Base-by-base conservation (phyloP, 2,329 filamentous ascomycete species). In the Emmonsia crescens region DNA sequence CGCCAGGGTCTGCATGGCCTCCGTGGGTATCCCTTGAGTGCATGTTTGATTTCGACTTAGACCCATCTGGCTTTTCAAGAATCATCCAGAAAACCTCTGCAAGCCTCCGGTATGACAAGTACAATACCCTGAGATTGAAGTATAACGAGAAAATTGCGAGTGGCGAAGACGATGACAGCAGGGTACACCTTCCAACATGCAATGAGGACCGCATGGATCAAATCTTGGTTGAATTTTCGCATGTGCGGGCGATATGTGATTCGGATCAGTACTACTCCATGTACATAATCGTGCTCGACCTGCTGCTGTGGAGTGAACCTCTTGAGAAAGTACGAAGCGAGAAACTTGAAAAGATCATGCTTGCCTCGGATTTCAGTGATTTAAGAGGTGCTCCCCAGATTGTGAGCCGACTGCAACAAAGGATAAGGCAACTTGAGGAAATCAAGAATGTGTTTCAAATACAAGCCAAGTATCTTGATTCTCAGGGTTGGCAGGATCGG, bases 21-120 rank as follows among this genome's bases (percentile, higher is more conserved):
- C 94, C 94, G 0, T 99, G 94, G 94, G 90, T 97, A 55, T 94
- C 94, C 0, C 88, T 99, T 78, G 94, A 99, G 76, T 90, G 96
- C 68, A 96, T 99, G 88, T 96, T 96, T 70, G 92, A 97, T 74
- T 99, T 96, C 74, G 81, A 93, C 66, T 83, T 89, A 5, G 92
- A 96, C 73, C 93, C 94, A 0, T 96, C 96, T 70, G 94, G 95
- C n/a, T 99, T 99, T 80, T 93, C 93, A 73, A 86, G 94, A 63
- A 92, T 99, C 36, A 92, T 99, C 12, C 91, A 97, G 73, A 93
- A 95, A 74, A 99, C 94, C 0, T 99, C 93, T 5, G 94, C 93
- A 27, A 92, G 88, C 78, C 80, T 99, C 67, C 86, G 93, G 63
- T 97, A 95, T 73, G 93, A 99, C 79, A 97, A 99, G 75, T 96